A percentile compares a stretch with the other conserved stretches of the same genome.
Conservation (phyloP, 108 stramenopile species). For the Fragilariopsis cylindrus region DNA sequence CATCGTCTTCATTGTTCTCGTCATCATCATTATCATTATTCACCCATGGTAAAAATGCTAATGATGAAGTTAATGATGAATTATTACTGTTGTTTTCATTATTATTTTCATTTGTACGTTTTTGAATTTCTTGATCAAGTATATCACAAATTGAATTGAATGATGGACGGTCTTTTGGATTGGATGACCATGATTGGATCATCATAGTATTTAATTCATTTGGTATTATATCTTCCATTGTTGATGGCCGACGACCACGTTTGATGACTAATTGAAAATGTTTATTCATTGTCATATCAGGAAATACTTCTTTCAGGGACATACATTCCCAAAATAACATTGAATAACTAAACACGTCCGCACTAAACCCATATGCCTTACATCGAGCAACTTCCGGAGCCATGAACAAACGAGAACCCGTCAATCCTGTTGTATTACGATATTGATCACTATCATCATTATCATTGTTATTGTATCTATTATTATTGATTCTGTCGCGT, state of each 20-base stretch:
- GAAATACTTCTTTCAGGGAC: constrained; percentile 52
- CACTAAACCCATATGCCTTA: constrained; percentile 28
- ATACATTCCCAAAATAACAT: constrained; percentile 16
- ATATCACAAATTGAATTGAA: constrained; percentile 11
- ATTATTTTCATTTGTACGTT: not conserved
- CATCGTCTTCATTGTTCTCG: too few species aligned
- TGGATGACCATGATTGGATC: not conserved
- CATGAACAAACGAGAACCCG: constrained; percentile 26
- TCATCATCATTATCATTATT: too few species aligned
- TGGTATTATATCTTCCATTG: not conserved
- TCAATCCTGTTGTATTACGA: constrained; percentile 22
- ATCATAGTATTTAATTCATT: constrained; percentile 8
- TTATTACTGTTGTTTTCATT: too few species aligned
- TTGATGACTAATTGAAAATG: constrained; percentile 63
- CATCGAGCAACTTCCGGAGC: constrained; percentile 28
- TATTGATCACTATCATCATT: constrained; percentile 26
- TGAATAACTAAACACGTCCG: constrained; percentile 23
- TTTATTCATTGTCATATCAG: constrained; percentile 62
- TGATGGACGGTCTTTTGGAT: not conserved
- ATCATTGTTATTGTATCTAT: constrained; percentile 24
- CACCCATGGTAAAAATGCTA: too few species aligned
- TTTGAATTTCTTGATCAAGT: not conserved
- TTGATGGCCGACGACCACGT: constrained; percentile 25
- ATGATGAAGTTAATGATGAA: too few species aligned
- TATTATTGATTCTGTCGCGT: constrained; percentile 25